These are phyloP conservation scores for Rhodotorula sp. DNA, from an alignment of 1,284 basidiomycete genomes.

Conservation along the genomic window DNA sequence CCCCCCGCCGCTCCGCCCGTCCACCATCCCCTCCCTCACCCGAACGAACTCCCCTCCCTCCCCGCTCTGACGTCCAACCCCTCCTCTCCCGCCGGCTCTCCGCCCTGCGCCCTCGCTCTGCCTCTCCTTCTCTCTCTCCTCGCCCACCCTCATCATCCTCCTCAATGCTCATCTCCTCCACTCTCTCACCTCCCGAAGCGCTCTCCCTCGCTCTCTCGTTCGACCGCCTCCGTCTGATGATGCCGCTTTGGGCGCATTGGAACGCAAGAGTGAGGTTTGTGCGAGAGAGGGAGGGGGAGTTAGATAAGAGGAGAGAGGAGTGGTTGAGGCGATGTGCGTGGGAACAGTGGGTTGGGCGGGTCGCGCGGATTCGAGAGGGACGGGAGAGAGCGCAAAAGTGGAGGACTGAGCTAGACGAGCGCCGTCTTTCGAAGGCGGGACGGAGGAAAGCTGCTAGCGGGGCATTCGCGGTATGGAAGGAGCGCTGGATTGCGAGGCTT, in stretches of 20 bases:
- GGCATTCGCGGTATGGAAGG: neutral
- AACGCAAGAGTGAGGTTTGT: neutral
- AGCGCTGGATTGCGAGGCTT: neutral
- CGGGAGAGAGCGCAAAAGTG: neutral
- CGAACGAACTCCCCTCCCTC: neutral
- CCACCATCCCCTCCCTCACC: neutral
- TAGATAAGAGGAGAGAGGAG: neutral
- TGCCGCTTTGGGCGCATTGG: conserved; percentile 4
- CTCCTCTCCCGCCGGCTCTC: conserved; percentile 13
- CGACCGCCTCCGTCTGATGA: neutral
- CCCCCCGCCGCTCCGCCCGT: neutral
- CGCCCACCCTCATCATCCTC: neutral
- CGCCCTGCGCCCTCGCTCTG: neutral
- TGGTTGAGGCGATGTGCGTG: conserved; percentile 9
- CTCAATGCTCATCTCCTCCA: neutral
- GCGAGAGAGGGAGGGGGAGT: neutral
- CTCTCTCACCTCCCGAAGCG: conserved; percentile 5
- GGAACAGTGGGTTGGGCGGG: neutral
- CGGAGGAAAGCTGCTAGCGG: neutral
- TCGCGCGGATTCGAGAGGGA: neutral
- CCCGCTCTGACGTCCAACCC: conserved; percentile 1
- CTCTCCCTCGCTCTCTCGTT: neutral
- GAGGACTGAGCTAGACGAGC: neutral
- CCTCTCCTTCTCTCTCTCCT: neutral
- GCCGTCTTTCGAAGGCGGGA: too few relatives aligned